Percentiles rank a stretch among this genome's conserved stretches.
Conservation (phyloP, 176 grass and related monocot species). For the Ananas comosus region DNA sequence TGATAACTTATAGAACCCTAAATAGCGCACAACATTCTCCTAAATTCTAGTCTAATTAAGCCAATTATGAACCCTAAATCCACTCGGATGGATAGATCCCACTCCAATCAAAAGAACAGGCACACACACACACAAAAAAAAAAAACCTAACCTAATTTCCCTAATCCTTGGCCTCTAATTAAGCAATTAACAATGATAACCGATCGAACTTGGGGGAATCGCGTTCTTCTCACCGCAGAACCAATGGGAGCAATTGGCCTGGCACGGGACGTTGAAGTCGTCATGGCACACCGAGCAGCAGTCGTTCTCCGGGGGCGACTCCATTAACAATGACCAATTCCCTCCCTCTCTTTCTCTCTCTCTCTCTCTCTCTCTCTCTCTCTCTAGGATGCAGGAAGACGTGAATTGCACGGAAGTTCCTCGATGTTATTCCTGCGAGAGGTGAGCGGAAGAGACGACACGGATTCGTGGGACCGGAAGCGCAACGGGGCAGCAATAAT, state of each 20-base stretch:
- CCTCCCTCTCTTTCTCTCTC: background rate
- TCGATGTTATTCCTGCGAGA: no score
- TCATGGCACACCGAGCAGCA: slow-evolving; percentile 87
- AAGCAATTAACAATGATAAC: background rate
- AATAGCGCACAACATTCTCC: no score
- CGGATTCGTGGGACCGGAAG: no score
- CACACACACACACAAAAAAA: no score
- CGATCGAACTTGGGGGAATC: background rate
- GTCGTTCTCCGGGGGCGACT: slow-evolving; percentile 74
- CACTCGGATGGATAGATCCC: no score
- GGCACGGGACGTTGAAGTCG: slow-evolving; percentile 60
- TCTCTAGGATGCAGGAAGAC: background rate
- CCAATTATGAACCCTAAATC: no score
- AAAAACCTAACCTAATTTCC: background rate
- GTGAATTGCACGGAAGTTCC: no score
- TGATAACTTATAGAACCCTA: no score
- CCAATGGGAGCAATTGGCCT: slow-evolving; percentile 98
- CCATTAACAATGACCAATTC: slow-evolving; percentile 29
- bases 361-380: background rate
- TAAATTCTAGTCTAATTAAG: no score
- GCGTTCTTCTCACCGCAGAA: slow-evolving; percentile 55
- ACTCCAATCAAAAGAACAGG: no score
- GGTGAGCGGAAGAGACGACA: no score
- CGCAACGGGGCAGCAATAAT: no score
- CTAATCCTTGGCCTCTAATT: background rate